These are phyloP conservation scores for Penicillium paxilli DNA, from an alignment of 495 filamentous ascomycete genomes.

Conservation along the genomic window DNA sequence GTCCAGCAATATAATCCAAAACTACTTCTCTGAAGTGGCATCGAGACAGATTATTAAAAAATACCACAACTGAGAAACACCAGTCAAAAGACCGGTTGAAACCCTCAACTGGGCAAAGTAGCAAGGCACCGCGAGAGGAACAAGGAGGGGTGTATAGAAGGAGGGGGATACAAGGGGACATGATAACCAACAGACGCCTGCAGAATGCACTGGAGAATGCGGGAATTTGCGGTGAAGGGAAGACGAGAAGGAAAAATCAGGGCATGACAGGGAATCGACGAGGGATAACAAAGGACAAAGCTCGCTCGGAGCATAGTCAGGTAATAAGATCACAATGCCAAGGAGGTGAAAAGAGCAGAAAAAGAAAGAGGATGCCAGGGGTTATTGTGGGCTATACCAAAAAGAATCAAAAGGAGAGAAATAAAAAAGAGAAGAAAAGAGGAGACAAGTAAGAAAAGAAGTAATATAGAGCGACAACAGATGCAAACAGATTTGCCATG, in stretches of 20 bases:
- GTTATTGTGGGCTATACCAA: slow-evolving; percentile 5
- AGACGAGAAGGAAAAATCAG: slow-evolving; percentile 25
- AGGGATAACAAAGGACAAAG: slow-evolving; percentile 35
- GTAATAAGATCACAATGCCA: slow-evolving; percentile 22
- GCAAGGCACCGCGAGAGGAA: slow-evolving; percentile 14
- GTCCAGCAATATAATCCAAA: slow-evolving; percentile 9
- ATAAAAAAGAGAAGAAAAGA: slow-evolving; percentile 12
- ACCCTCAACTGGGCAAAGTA: slow-evolving; percentile 8
- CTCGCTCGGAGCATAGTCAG: slow-evolving; percentile 38
- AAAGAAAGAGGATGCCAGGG: slow-evolving; percentile 2
- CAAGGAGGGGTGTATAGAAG: slow-evolving; percentile 2
- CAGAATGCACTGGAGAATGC: slow-evolving; percentile 44
- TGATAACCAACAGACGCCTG: slow-evolving; percentile 47
- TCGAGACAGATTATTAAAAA: slow-evolving; percentile 10
- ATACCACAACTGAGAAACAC: slow-evolving; percentile 20
- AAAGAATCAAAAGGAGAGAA: slow-evolving; percentile 9
- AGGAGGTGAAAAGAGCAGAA: slow-evolving; percentile 3
- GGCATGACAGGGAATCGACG: slow-evolving; percentile 28
- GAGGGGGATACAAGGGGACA: slow-evolving; percentile 30
- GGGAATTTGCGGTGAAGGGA: slow-evolving; percentile 32
- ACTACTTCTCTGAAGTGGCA: not conserved
- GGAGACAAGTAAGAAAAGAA: slow-evolving; percentile 17
- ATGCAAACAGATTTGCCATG: slow-evolving; percentile 22
- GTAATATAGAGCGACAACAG: slow-evolving; percentile 14
- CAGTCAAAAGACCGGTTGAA: not conserved